Evolutionary conservation across 1,139 yeast genomes (phyloP).

Genomic region (Yamadazyma pseudoaaseri): DNA sequence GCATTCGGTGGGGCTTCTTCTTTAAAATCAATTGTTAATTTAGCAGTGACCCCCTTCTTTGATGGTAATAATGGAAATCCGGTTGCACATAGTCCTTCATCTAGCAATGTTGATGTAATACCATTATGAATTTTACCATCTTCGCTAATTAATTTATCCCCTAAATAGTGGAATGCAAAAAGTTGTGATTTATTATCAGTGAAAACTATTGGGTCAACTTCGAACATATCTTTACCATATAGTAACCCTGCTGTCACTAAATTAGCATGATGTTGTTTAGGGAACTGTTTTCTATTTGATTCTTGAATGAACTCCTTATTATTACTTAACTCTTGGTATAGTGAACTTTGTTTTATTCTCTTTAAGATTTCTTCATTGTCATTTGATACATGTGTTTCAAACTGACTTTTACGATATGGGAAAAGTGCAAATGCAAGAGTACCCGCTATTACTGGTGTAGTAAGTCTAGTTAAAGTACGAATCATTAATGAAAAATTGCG

Average conservation of each 20-base stretch:
- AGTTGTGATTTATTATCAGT: slow-evolving; percentile 48
- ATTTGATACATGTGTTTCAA: slow-evolving; percentile 20
- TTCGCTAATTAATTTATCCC: slow-evolving; percentile 61
- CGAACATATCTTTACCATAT: slow-evolving; percentile 60
- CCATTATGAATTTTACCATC: slow-evolving; percentile 88
- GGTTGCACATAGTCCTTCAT: slow-evolving; percentile 83
- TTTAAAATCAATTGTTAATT: slow-evolving; percentile 61
- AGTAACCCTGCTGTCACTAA: slow-evolving; percentile 68
- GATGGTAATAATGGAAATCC: slow-evolving; percentile 87
- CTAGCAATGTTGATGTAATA: slow-evolving; percentile 74
- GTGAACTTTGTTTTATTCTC: slow-evolving; percentile 28
- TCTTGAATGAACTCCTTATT: slow-evolving; percentile 25
- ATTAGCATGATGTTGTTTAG: slow-evolving; percentile 58
- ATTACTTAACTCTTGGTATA: slow-evolving; percentile 28
- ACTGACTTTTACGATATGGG: slow-evolving; percentile 39
- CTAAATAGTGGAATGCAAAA: slow-evolving; percentile 68
- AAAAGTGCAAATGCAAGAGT: slow-evolving; percentile 47
- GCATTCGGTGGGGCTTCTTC: slow-evolving; percentile 67
- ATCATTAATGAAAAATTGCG: slow-evolving; percentile 18
- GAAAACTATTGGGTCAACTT: slow-evolving; percentile 66
- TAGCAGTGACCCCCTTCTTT: slow-evolving; percentile 88
- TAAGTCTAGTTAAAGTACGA: slow-evolving; percentile 22
- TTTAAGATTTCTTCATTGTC: slow-evolving; percentile 31
- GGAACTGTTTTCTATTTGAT: slow-evolving; percentile 47
- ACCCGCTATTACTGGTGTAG: slow-evolving; percentile 41